Evolutionary conservation across 257 asterid species (phyloP), one percentile per base, ranked within the genome.

Genomic region (Rubia yunnanensis): DNA sequence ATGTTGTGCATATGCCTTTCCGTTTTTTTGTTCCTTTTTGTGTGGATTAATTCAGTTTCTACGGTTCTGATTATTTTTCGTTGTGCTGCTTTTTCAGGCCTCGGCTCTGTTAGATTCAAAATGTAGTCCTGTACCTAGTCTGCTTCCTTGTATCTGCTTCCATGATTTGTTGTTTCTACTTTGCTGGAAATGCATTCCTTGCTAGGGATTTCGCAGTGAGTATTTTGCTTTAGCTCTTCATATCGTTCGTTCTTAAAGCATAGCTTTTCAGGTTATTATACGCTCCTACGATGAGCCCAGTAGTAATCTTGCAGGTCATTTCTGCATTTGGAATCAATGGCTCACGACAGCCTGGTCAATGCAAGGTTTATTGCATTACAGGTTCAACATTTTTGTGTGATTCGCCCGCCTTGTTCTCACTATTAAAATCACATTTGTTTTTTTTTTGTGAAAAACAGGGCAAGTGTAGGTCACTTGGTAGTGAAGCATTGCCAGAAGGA

Each of bases 401-500:
- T 44, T 44, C 52, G n/a, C 52, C 7, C 20, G 17, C 52, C 7
- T 15, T 14, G 7, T 44, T 44, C 52, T 44, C 52, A 5, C 52
- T 3, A 44, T 44, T 44, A 14, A 44, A 15, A 15, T 20, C 24
- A 49, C 66, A 64, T 62, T 18, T 13, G 36, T 58, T 32, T 36
- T 36, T 52, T 52, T n/a, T 59, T 64, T 60, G 18, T 50, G 46
- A 3, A 18, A 31, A 50, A 48, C 30, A 92, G 98, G 85, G 72
- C n/a, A 79, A 68, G 53, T 89, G 97, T 79, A 80, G 80, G 78
- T 83, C 88, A 1, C 30, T 50, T 23, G 97, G 96, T 13, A 83
- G 78, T 10, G 96, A 83, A 72, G 74, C 89, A 70, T 81, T 92
- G 76, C 98, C 98, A 2, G 71, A 75, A 73, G 96, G 96, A 71